These are phyloP conservation scores for Aspergillus caelatus DNA, from an alignment of 2,329 filamentous ascomycete species.

Conservation along the genomic window DNA sequence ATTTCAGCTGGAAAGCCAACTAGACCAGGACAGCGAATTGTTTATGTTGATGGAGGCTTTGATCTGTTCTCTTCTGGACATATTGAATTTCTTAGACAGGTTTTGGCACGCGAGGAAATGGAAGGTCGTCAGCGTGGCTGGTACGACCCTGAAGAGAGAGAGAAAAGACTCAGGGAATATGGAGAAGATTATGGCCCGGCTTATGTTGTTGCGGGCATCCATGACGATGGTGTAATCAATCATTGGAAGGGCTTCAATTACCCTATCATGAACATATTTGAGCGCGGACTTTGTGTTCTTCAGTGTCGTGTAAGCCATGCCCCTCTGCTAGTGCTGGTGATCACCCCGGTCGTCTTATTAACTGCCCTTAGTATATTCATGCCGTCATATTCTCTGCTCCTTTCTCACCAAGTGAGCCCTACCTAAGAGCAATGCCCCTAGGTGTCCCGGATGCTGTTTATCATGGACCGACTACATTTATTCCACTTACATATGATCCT, in stretches of 20 bases:
- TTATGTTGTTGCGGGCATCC: slow-evolving; percentile 90
- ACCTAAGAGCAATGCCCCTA: slow-evolving; percentile 74
- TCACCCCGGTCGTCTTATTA: background rate
- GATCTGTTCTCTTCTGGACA: slow-evolving; percentile 96
- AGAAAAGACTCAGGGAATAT: slow-evolving; percentile 63
- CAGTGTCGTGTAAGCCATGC: slow-evolving; percentile 76
- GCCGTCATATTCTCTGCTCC: slow-evolving; percentile 88
- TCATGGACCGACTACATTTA: slow-evolving; percentile 93
- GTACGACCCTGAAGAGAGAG: slow-evolving; percentile 67
- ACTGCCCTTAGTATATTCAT: slow-evolving; percentile 70
- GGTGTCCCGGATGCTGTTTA: slow-evolving; percentile 80
- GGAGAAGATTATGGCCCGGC: slow-evolving; percentile 78
- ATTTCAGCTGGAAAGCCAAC: slow-evolving; percentile 73
- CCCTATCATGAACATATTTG: slow-evolving; percentile 99
- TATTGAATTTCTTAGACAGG: slow-evolving; percentile 86
- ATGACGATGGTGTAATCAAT: slow-evolving; percentile 95
- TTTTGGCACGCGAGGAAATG: slow-evolving; percentile 72
- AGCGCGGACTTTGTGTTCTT: slow-evolving; percentile 90
- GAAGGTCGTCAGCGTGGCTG: slow-evolving; percentile 70
- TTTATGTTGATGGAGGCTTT: slow-evolving; percentile 96
- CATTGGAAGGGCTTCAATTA: slow-evolving; percentile 97
- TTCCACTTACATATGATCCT: slow-evolving; percentile 74
- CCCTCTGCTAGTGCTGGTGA: background rate
- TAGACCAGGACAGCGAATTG: slow-evolving; percentile 75
- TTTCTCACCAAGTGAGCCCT: slow-evolving; percentile 78